A percentile compares a stretch with the other conserved stretches of the same genome.
Conservation (phyloP, 2,329 filamentous ascomycete genomes). For the Thermochaetoides dissita region DNA sequence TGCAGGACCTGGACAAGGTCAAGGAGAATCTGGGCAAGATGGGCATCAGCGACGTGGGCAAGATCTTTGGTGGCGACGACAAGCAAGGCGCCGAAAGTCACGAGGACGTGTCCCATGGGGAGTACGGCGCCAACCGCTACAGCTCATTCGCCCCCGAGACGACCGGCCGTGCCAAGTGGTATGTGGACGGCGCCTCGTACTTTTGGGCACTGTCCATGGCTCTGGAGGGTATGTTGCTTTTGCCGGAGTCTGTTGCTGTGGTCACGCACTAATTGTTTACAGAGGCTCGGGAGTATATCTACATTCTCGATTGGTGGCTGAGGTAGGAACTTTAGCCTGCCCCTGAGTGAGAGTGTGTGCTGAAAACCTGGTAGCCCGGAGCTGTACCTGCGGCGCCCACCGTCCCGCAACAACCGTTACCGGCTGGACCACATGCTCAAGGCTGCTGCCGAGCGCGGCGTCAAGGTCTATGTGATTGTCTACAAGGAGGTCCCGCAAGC, state of each 20-base stretch:
- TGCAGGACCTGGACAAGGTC: slow-evolving; percentile 21
- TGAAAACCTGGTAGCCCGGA: slow-evolving; percentile 43
- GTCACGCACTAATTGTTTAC: slow-evolving; percentile 7
- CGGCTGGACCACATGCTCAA: slow-evolving; percentile 71
- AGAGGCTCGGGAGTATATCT: slow-evolving; percentile 63
- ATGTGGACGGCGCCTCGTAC: slow-evolving; percentile 70
- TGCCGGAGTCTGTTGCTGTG: not conserved
- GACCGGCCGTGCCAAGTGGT: slow-evolving; percentile 71
- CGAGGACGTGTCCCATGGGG: slow-evolving; percentile 25
- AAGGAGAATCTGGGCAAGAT: slow-evolving; percentile 16
- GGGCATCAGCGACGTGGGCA: no score
- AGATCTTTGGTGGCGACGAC: slow-evolving; percentile 17
- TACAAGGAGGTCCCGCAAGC: slow-evolving; percentile 85
- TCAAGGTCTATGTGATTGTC: slow-evolving; percentile 72
- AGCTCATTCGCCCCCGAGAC: slow-evolving; percentile 61
- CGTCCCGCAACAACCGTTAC: slow-evolving; percentile 68
- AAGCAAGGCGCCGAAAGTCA: slow-evolving; percentile 27
- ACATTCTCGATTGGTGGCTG: slow-evolving; percentile 85
- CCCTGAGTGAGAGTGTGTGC: slow-evolving; percentile 1
- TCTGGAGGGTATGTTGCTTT: slow-evolving; percentile 39
- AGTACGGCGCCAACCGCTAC: slow-evolving; percentile 38
- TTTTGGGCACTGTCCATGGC: slow-evolving; percentile 76
- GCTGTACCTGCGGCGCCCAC: slow-evolving; percentile 72
- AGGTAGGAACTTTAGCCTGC: slow-evolving; percentile 21
- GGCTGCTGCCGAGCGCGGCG: slow-evolving; percentile 69